Conservation (phyloP, 768 basidiomycete genomes). For the Lentinula boryana region DNA sequence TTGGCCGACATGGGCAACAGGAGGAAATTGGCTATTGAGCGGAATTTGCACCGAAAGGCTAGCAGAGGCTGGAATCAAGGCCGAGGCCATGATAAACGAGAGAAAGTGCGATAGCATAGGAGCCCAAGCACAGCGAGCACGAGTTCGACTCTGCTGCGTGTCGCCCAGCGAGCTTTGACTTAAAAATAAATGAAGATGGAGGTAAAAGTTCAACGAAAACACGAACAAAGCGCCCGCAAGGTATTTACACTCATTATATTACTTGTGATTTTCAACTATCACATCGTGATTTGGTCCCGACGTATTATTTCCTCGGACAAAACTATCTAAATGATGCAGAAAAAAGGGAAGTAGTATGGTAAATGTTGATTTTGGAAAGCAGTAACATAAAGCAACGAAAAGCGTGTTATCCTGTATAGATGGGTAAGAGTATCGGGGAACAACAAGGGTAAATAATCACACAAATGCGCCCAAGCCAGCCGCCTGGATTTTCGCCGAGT, state of each 20-base stretch:
- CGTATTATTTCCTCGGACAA: neutral
- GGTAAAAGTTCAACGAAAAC: neutral
- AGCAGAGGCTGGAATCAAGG: constrained; percentile 32
- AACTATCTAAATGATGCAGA: neutral
- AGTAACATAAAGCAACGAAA: neutral
- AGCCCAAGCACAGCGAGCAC: constrained; percentile 6
- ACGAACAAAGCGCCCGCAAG: neutral
- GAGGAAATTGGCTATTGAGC: constrained; percentile 68
- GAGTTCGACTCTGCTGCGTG: constrained; percentile 16
- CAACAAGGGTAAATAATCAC: constrained; percentile 25
- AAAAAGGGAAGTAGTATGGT: neutral
- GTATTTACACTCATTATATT: no score
- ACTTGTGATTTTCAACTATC: constrained; percentile 9
- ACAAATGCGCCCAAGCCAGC: constrained; percentile 63
- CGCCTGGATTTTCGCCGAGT: constrained; percentile 75
- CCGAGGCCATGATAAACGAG: constrained; percentile 40
- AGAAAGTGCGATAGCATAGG: constrained; percentile 52
- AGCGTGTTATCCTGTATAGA: constrained; percentile 2
- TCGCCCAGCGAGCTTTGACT: constrained; percentile 53
- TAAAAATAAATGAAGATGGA: neutral
- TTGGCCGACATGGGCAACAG: constrained; percentile 62
- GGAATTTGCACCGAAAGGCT: constrained; percentile 52
- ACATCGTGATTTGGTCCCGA: neutral
- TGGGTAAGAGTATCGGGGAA: constrained; percentile 7
- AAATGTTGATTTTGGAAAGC: neutral